Percentiles rank a stretch among this genome's conserved stretches.
These are phyloP conservation scores for Mortierella sp. DNA, from an alignment of 371 early-diverging fungal genomes.

Conservation along the genomic window DNA sequence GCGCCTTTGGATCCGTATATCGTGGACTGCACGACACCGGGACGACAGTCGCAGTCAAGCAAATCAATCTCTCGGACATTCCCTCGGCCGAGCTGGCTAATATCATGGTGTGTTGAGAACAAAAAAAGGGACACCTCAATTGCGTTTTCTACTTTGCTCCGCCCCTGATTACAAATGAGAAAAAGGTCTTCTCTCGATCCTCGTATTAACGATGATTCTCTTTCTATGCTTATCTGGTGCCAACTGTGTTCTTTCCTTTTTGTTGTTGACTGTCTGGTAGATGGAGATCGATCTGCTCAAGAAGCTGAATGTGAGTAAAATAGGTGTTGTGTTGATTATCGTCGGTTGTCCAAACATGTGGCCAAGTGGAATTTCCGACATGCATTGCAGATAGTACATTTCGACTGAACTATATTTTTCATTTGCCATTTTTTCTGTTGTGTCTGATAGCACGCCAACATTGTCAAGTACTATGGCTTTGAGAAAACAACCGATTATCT, in stretches of 20 bases:
- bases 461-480: constrained; percentile 84
- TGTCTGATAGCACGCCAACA: constrained; percentile 77
- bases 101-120: constrained; percentile 64
- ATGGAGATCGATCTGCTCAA: constrained; percentile 77
- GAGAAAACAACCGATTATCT: constrained; percentile 72
- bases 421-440: background rate
- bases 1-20: constrained; percentile 84
- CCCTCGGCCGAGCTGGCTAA: constrained; percentile 62
- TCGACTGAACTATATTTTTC: background rate
- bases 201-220: background rate
- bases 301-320: constrained; percentile 66
- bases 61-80: constrained; percentile 67
- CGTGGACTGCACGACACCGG: constrained; percentile 83
- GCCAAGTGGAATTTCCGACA: background rate
- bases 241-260: background rate
- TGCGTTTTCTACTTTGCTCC: background rate
- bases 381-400: background rate
- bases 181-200: background rate
- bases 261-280: constrained; percentile 48
- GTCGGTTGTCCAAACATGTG: background rate
- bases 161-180: constrained; percentile 4
- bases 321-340: background rate
- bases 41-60: constrained; percentile 82
- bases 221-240: background rate
- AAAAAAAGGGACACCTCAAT: background rate